phyloP scores from a whole-genome alignment of 1,284 basidiomycete species.

The Phlebopus sp. region DNA sequence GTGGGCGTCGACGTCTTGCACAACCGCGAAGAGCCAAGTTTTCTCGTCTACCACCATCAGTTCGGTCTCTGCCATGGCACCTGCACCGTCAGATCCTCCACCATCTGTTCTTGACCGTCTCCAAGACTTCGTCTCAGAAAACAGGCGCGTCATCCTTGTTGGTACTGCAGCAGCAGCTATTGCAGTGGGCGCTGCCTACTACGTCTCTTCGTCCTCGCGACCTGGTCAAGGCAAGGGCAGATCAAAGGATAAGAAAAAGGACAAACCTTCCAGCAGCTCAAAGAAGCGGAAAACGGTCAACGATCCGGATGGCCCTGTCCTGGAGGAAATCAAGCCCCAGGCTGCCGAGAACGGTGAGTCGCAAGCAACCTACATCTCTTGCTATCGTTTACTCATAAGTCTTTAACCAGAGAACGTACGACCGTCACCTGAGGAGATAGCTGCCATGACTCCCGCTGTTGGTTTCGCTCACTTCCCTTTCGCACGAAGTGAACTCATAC shows the following conservation, averaged over 20 bases:
- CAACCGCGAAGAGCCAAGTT: not conserved
- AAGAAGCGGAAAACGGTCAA: constrained; percentile 62
- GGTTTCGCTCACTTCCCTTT: not conserved
- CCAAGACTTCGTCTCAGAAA: constrained; percentile 67
- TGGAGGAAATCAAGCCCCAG: constrained; percentile 64
- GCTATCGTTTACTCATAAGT: constrained; percentile 7
- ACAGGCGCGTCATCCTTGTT: constrained; percentile 69
- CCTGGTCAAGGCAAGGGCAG: constrained; percentile 44
- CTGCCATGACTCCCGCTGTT: constrained; percentile 56
- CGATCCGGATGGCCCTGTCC: constrained; percentile 63
- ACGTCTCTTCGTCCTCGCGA: constrained; percentile 55
- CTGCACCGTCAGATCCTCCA: constrained; percentile 13
- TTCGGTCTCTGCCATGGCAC: constrained; percentile 18
- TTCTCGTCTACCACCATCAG: not conserved
- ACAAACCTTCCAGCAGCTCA: constrained; percentile 31
- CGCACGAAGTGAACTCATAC: constrained; percentile 8
- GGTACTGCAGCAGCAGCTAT: constrained; percentile 69
- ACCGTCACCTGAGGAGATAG: constrained; percentile 55
- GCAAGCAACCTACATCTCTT: constrained; percentile 18
- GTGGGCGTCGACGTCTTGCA: too few relatives aligned
- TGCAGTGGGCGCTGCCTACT: constrained; percentile 75
- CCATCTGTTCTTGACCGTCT: constrained; percentile 56
- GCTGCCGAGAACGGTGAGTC: constrained; percentile 38
- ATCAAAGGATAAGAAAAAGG: constrained; percentile 55
- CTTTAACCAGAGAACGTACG: constrained; percentile 33